Conservation (phyloP, 176 grass and related monocot genomes). For the Secale cereale region DNA sequence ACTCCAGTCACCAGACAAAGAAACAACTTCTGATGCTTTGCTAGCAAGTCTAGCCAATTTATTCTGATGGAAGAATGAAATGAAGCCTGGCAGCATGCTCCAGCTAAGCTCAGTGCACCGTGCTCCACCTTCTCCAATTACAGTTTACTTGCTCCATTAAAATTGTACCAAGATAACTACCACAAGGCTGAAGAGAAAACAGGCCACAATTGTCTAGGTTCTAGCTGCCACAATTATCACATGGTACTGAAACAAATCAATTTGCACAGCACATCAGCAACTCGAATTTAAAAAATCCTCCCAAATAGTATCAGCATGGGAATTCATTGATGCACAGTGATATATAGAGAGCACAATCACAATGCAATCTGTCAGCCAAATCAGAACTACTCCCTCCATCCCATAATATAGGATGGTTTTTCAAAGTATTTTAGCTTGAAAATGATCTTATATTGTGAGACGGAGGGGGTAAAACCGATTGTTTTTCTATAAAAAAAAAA, state of each 20-base stretch:
- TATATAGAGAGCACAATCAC: background rate
- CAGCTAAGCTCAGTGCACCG: background rate
- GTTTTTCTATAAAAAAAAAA: background rate
- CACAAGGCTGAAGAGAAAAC: background rate
- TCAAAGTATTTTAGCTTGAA: too few species aligned
- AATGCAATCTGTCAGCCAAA: background rate
- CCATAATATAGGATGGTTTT: too few species aligned
- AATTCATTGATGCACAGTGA: background rate
- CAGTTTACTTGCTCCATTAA: conserved; percentile 3
- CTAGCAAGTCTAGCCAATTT: background rate
- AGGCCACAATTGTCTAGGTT: background rate
- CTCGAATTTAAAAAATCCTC: too few species aligned
- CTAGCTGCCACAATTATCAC: background rate
- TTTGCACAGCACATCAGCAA: background rate
- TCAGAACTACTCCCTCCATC: background rate
- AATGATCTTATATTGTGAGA: too few species aligned
- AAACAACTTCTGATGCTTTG: background rate
- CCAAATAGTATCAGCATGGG: background rate
- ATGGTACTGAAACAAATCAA: background rate
- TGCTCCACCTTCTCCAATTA: conserved; percentile 7
- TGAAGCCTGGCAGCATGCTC: background rate
- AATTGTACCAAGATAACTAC: background rate
- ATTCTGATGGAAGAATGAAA: background rate
- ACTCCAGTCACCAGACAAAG: background rate
- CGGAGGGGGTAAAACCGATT: background rate